Conservation (phyloP, 768 basidiomycete genomes). For the Termitomyces sp. region DNA sequence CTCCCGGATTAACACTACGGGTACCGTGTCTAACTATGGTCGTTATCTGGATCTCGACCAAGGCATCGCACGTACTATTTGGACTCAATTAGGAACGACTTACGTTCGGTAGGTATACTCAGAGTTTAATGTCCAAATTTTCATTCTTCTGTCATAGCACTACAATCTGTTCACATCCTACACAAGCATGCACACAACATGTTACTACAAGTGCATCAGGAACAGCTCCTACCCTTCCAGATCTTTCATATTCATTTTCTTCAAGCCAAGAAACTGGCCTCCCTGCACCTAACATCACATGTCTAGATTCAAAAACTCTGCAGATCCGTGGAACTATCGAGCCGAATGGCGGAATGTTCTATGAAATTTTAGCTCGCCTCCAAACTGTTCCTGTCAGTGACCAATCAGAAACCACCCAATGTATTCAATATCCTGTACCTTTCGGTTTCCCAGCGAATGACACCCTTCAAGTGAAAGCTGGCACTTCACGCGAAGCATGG, state of each 20-base stretch:
- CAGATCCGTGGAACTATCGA: slow-evolving; percentile 43
- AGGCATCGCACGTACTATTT: slow-evolving; percentile 49
- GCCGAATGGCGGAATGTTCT: slow-evolving; percentile 55
- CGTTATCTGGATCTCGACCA: slow-evolving; percentile 71
- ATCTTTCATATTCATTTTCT: slow-evolving; percentile 43
- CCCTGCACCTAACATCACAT: slow-evolving; percentile 55
- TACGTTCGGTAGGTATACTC: slow-evolving; percentile 40
- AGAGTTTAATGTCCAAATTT: not conserved
- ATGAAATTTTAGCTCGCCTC: slow-evolving; percentile 56
- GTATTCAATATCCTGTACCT: slow-evolving; percentile 26
- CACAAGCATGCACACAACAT: slow-evolving; percentile 57
- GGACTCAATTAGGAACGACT: slow-evolving; percentile 45
- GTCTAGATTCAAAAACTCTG: slow-evolving; percentile 50
- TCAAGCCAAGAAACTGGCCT: slow-evolving; percentile 39
- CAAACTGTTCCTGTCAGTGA: slow-evolving; percentile 15
- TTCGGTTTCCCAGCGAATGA: slow-evolving; percentile 32
- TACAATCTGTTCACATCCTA: slow-evolving; percentile 66
- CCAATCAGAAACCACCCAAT: slow-evolving; percentile 18
- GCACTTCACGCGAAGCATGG: slow-evolving; percentile 47
- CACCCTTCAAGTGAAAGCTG: slow-evolving; percentile 36
- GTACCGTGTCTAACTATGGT: slow-evolving; percentile 37
- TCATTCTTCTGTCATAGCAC: slow-evolving; percentile 1
- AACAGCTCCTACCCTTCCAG: slow-evolving; percentile 22
- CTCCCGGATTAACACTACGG: slow-evolving; percentile 38
- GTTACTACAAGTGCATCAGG: slow-evolving; percentile 24